Evolutionary conservation across 148 eudicot genomes (phyloP), one percentile per base, ranked within the genome.

Genomic region (Beta vulgaris): DNA sequence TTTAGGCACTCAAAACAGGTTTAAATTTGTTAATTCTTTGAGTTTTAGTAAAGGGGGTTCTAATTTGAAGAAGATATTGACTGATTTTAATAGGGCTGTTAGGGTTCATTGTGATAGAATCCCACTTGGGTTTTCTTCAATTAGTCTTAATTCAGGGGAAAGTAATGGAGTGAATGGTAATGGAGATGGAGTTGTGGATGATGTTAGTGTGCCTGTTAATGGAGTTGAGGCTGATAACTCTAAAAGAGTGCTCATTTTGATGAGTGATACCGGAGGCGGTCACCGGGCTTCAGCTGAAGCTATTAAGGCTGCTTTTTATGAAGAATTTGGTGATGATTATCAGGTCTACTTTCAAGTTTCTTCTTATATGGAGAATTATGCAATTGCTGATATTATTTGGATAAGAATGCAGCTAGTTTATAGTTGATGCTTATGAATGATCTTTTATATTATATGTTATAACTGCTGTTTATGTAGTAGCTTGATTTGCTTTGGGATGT

Each of bases 241-340:
- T 1, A 92, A 92, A 79, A 89, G 92, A 54, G 98, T 95, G 32
- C 77, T 95, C 43, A 92, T 95, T 75, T 88, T 95, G 89, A 95
- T 95, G 98, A 95, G 98, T 80, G 98, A 95, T 82, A 95, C 98
- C 3, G 98, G 98, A 51, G 98, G 98, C 9, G 98, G 98, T 68
- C 98, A 95, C 76, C 82, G 97, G 74, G 97, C 98, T 83, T 95
- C 98, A 58, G 97, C 97, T 6, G 98, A 95, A 77, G 97, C 98
- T 59, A 95, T 95, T 76, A 92, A 87, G 78, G 87, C 89, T 29
- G 90, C 97, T 23, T 95, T 95, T 60, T 21, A 80, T 55, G 86
- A 92, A 75, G 88, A 89, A 70, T 95, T 73, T 83, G 98, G 98
- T 69, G 96, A 90, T 74, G 87, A 92, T 29, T 95, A 95, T 75